Percentiles rank a stretch among this genome's conserved stretches.
Conservation (phyloP, 2,329 filamentous ascomycete species). For the Stemphylium vesicarium region DNA sequence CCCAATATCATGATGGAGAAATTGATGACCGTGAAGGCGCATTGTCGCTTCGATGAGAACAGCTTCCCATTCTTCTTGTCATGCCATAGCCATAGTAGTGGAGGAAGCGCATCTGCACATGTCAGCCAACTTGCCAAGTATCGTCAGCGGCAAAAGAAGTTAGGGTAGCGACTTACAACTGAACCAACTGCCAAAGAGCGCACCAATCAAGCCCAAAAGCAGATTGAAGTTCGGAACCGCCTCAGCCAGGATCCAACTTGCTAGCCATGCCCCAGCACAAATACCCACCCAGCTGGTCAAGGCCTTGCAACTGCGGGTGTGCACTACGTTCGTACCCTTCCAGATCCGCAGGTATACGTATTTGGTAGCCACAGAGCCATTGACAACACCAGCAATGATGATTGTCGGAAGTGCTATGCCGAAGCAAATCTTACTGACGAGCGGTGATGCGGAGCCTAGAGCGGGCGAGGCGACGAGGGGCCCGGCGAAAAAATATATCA, state of each 20-base stretch:
- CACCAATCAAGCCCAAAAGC: constrained; percentile 66
- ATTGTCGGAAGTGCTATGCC: constrained; percentile 74
- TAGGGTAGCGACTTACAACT: constrained; percentile 52
- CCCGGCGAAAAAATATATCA: constrained; percentile 73
- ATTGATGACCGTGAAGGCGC: constrained; percentile 54
- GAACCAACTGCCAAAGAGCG: constrained; percentile 73
- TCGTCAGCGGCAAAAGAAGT: neutral
- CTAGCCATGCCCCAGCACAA: constrained; percentile 61
- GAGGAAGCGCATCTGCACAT: constrained; percentile 49
- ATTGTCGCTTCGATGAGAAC: constrained; percentile 51
- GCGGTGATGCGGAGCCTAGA: constrained; percentile 64
- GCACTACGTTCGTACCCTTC: constrained; percentile 58
- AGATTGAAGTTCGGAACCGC: constrained; percentile 73
- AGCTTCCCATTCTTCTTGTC: constrained; percentile 49
- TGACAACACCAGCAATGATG: constrained; percentile 73
- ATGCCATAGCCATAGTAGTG: constrained; percentile 57
- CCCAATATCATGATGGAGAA: constrained; percentile 48
- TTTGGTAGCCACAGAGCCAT: constrained; percentile 70
- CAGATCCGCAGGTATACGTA: constrained; percentile 71
- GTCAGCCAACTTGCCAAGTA: neutral
- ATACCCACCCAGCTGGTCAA: constrained; percentile 64
- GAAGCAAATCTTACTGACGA: constrained; percentile 69
- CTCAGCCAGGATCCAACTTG: constrained; percentile 72
- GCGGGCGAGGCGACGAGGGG: constrained; percentile 68
- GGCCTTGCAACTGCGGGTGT: constrained; percentile 31